Evolutionary conservation across 2,329 filamentous ascomycete genomes (phyloP).

Genomic region (Curvularia hawaiiensis): DNA sequence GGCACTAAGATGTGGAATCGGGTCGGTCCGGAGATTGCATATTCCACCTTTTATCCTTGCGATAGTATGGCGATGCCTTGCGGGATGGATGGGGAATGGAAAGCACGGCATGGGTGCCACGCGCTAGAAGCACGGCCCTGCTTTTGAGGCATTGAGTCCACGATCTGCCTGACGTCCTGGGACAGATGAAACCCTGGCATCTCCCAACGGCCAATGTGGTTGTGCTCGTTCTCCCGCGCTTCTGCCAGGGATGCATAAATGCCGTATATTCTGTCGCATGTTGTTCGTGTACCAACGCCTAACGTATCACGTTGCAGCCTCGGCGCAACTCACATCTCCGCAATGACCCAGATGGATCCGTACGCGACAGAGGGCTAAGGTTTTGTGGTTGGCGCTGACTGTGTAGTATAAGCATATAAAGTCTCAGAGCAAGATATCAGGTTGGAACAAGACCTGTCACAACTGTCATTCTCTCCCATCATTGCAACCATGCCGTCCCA

Average conservation of each 20-base stretch:
- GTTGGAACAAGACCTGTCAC: not conserved
- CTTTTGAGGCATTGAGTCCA: conserved; percentile 5
- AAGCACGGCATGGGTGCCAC: conserved; percentile 1
- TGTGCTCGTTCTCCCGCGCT: not conserved
- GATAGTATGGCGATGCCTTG: not conserved
- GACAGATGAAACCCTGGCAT: not conserved
- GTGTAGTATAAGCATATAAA: conserved; percentile 7
- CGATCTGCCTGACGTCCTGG: conserved; percentile 8
- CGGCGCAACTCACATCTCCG: conserved; percentile 4
- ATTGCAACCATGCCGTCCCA: conserved; percentile 48
- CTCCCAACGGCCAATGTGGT: conserved; percentile 1
- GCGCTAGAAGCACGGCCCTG: conserved; percentile 10
- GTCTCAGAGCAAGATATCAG: not conserved
- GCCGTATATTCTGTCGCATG: conserved; percentile 12
- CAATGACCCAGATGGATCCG: not conserved
- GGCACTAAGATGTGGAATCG: not conserved
- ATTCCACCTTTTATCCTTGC: not conserved
- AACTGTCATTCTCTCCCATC: not conserved
- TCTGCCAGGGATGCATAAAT: conserved; percentile 2
- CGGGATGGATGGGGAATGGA: not conserved
- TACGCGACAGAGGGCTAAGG: not conserved
- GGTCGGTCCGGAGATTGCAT: conserved; percentile 4
- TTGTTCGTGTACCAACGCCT: conserved; percentile 8
- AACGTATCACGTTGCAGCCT: conserved; percentile 9
- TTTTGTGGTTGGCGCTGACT: not conserved